Percentiles rank a stretch among this genome's conserved stretches.
These are phyloP conservation scores for Vitis cinerea DNA, from an alignment of 164 flowering plant genomes.

Conservation along the genomic window DNA sequence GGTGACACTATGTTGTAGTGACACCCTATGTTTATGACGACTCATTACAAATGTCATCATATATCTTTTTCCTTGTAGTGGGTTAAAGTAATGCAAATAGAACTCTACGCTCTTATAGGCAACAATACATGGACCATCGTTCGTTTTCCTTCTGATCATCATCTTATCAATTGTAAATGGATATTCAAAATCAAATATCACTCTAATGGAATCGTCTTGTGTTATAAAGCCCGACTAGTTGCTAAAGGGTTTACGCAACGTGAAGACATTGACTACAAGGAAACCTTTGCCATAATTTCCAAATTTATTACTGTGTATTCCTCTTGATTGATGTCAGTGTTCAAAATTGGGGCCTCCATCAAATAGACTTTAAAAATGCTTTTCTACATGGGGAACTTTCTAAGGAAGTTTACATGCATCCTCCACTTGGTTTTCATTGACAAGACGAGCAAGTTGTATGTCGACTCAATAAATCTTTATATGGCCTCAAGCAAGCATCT, in stretches of 20 bases:
- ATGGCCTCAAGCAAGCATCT: too few relatives aligned
- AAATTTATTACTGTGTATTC: neutral
- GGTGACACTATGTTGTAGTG: too few relatives aligned
- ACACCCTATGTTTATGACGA: too few relatives aligned
- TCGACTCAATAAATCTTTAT: too few relatives aligned
- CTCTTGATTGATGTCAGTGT: neutral
- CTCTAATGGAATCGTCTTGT: neutral
- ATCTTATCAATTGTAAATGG: too few relatives aligned
- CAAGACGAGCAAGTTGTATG: neutral
- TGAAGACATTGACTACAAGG: neutral
- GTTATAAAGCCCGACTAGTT: neutral
- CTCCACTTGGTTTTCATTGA: neutral
- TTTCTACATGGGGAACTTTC: slow-evolving; percentile 6
- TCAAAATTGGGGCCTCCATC: slow-evolving; percentile 5
- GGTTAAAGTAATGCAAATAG: too few relatives aligned
- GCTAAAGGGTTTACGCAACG: neutral
- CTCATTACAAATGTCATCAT: too few relatives aligned
- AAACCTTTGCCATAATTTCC: neutral
- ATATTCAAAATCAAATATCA: neutral
- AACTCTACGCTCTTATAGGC: too few relatives aligned
- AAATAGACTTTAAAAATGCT: slow-evolving; percentile 11
- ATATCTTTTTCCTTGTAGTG: too few relatives aligned
- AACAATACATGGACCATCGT: too few relatives aligned
- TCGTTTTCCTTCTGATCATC: too few relatives aligned
- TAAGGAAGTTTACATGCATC: slow-evolving; percentile 10